Evolutionary conservation across 176 grass and related monocot genomes (phyloP).

Genomic region (Rhipidocladum racemiflorum): DNA sequence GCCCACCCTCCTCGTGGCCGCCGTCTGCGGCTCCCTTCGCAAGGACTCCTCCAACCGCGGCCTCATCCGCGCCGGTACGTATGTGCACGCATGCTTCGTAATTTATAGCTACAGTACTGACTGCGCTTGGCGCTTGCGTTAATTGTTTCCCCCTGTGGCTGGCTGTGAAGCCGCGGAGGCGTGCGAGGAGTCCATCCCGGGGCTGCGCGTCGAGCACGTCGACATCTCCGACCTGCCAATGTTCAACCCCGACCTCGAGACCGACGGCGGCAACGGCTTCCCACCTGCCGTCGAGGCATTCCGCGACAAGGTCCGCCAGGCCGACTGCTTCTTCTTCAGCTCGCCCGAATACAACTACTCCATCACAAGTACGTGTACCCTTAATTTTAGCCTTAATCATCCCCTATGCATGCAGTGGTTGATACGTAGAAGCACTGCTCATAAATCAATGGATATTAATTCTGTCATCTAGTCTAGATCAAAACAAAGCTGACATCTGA

Average conservation of each 20-base stretch:
- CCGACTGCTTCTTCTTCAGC: slow-evolving; percentile 73
- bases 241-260: slow-evolving; percentile 82
- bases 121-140: no score
- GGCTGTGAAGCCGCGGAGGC: slow-evolving; percentile 41
- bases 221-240: slow-evolving; percentile 67
- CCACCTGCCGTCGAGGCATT: slow-evolving; percentile 70
- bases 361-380: slow-evolving; percentile 38
- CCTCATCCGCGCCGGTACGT: slow-evolving; percentile 76
- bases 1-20: slow-evolving; percentile 53
- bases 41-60: slow-evolving; percentile 82
- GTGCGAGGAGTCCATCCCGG: slow-evolving; percentile 65
- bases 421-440: no score
- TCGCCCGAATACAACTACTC: slow-evolving; percentile 89
- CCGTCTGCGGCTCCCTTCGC: slow-evolving; percentile 85
- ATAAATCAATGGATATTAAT: no score
- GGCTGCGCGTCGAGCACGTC: slow-evolving; percentile 51
- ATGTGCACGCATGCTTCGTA: no score
- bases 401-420: no score
- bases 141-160: no score
- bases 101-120: no score
- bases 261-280: slow-evolving; percentile 33
- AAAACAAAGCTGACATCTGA: not conserved
- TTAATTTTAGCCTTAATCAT: not conserved
- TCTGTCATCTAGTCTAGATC: no score
- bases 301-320: slow-evolving; percentile 50